phyloP scores from a whole-genome alignment of 2,329 filamentous ascomycete genomes.

The Hymenoscyphus infarciens region DNA sequence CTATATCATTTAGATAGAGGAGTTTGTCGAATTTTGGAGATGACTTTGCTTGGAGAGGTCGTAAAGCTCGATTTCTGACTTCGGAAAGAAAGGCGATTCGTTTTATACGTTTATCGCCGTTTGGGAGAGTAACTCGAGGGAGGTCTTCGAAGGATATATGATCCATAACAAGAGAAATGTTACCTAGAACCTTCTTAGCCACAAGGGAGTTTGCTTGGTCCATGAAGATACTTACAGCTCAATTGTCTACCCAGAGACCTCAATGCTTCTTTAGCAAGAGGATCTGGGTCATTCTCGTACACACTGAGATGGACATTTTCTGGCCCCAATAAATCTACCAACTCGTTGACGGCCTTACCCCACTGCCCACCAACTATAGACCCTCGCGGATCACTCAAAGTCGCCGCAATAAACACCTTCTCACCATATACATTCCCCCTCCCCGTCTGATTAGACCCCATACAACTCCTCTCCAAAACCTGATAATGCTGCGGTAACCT shows the following conservation, averaged over 20 bases:
- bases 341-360: conserved; percentile 54
- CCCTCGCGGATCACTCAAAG: conserved; percentile 41
- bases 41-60: conserved; percentile 49
- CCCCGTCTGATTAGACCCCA: background rate
- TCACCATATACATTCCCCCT: background rate
- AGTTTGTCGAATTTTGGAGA: conserved; percentile 49
- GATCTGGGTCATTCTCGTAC: conserved; percentile 48
- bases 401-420: conserved; percentile 4
- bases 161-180: background rate
- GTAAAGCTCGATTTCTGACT: conserved; percentile 64
- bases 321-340: conserved; percentile 61
- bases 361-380: conserved; percentile 58
- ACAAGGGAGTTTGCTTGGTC: background rate
- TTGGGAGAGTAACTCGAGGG: conserved; percentile 24
- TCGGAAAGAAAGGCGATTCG: conserved; percentile 69
- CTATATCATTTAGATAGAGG: conserved; percentile 63
- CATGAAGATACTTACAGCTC: conserved; percentile 1
- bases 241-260: background rate
- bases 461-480: background rate
- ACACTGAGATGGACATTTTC: conserved; percentile 67
- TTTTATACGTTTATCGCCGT: conserved; percentile 58
- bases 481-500: conserved; percentile 3
- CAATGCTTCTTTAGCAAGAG: background rate
- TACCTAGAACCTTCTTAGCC: background rate
- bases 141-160: background rate